phyloP scores from a whole-genome alignment of 148 eudicot genomes.

The Rhododendron williamsianum region DNA sequence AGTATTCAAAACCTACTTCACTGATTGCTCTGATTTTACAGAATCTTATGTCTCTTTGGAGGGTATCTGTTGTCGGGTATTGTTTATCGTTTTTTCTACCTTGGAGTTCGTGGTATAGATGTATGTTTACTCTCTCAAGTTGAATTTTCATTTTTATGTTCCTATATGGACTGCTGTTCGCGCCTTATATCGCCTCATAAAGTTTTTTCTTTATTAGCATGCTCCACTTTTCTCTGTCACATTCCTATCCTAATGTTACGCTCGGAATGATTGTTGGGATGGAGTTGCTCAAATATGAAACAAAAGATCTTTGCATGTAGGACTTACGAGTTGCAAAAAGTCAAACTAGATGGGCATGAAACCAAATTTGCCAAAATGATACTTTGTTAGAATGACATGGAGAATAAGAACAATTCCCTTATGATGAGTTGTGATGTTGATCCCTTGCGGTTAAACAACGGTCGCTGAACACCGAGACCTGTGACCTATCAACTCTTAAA shows the following conservation, averaged over 20 bases:
- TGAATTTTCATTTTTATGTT: not conserved
- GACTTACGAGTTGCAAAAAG: not conserved
- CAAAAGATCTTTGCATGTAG: not conserved
- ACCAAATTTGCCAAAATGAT: not conserved
- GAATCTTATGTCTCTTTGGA: constrained; percentile 62
- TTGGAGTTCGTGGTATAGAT: constrained; percentile 69
- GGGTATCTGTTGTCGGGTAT: constrained; percentile 62
- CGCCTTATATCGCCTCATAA: not conserved
- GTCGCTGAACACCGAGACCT: not conserved
- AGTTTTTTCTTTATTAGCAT: not conserved
- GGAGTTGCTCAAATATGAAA: not conserved
- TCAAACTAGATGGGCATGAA: not conserved
- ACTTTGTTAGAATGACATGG: not conserved
- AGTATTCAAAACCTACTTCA: not conserved
- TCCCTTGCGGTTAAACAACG: not conserved
- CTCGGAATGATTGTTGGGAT: not conserved
- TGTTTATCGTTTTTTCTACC: constrained; percentile 67
- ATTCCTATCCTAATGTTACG: not conserved
- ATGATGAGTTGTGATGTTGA: not conserved
- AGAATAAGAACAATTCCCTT: not conserved
- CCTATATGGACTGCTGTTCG: not conserved
- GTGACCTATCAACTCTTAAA: not conserved
- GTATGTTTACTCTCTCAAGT: constrained; percentile 39
- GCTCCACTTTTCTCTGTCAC: not conserved
- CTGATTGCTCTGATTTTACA: constrained; percentile 26